Base-by-base conservation (phyloP, 2,329 filamentous ascomycete species). In the Didymella exigua region DNA sequence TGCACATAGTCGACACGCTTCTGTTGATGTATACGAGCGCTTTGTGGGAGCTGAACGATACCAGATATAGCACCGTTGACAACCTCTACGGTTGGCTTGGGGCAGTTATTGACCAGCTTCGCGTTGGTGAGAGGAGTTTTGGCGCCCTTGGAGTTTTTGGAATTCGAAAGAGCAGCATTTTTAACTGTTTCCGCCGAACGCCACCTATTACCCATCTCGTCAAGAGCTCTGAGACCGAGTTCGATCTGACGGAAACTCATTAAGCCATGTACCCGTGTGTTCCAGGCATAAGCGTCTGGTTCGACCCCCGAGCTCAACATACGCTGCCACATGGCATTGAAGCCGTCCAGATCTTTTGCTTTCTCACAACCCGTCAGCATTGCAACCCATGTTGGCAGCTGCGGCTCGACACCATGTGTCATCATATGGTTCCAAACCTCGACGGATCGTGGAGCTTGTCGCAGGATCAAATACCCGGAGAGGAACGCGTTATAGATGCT, bases 281-380 rank as follows among this genome's bases (percentile, higher is more conserved):
- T 88, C 90, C 90, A 95, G 33, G 87, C 84, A 49, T 79, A 67
- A 6, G 74, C 73, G 70, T 93, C 90, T 4, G 91, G 84, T 59
- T 82, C 75, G 9, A 86, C 66, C 1, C 84, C 83, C 1, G 85
- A 81, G 8, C 68, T 69, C 3, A 82, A 66, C 75, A 95, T 84
- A 59, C 83, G 84, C 0, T 75, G 62, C 90, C 91, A 96, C 27
- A 92, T 81, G 1, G 79, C 79, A 50, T 87, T 83, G 56, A 93
- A 78, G 19, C 82, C 85, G n/a, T 77, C 71, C 0, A 79, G 61
- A 63, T 91, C 86, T 49, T 80, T 79, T 44, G 84, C 80, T 44
- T 79, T 80, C 67, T 82, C 84, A 74, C 87, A 91, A 1, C 90
- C 90, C 51, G 84, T 81, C 61, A 95, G 84, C 83, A 95, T 89